Percentiles rank a stretch among this genome's conserved stretches.
Conservation (phyloP, 148 eudicot species). For the Spergularia marina region DNA sequence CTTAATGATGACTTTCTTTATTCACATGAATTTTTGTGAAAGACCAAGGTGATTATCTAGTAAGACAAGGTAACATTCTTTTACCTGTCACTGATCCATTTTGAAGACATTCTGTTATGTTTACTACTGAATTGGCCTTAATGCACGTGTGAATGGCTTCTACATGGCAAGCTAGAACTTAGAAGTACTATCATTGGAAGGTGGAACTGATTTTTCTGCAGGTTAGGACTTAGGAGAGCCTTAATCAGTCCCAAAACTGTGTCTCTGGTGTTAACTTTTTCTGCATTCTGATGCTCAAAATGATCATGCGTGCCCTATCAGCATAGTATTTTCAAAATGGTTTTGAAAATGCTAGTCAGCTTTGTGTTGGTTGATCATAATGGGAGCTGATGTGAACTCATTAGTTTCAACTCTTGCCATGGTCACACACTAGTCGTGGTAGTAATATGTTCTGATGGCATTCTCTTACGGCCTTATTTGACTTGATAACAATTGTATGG, state of each 20-base stretch:
- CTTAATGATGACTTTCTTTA: not conserved
- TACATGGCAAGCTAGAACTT: not conserved
- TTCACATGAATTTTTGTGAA: slow-evolving; percentile 1
- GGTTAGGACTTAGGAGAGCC: slow-evolving; percentile 6
- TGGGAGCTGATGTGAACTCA: not conserved
- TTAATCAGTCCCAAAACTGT: not conserved
- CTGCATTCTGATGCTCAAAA: not conserved
- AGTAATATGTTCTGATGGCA: not conserved
- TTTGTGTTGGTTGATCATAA: not conserved
- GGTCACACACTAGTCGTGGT: not conserved
- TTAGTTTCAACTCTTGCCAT: not conserved
- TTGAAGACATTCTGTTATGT: slow-evolving; percentile 6
- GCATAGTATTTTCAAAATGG: not conserved
- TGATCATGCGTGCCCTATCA: not conserved
- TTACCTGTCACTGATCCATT: not conserved
- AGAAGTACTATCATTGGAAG: too few relatives aligned
- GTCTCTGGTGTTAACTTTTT: not conserved
- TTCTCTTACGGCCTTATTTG: too few relatives aligned
- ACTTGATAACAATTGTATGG: not conserved
- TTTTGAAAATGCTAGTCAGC: not conserved
- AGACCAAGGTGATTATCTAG: slow-evolving; percentile 5
- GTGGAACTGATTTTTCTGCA: not conserved
- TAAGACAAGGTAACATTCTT: not conserved
- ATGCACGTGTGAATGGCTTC: not conserved
- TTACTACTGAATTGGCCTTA: not conserved